Conservation (phyloP, 352 stramenopile genomes). For the Phytopythium oedochilum region DNA sequence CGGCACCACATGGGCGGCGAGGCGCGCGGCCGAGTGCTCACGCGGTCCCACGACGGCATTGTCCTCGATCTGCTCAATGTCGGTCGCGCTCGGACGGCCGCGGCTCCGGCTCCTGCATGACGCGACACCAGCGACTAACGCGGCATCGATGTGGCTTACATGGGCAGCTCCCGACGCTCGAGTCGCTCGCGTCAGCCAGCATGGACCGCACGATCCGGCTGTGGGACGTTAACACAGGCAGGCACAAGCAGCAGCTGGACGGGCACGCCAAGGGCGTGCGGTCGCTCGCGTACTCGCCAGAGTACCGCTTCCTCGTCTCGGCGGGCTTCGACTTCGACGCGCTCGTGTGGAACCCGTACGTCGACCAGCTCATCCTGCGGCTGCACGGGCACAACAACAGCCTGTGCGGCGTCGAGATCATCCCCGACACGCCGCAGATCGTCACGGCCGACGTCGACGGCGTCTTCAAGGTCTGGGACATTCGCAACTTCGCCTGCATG, state of each 20-base stretch:
- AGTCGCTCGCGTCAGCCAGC: conserved; percentile 78
- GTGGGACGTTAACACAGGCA: conserved; percentile 86
- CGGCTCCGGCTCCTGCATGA: not conserved
- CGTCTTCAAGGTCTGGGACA: conserved; percentile 88
- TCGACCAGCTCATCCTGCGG: conserved; percentile 83
- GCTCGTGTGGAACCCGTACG: conserved; percentile 89
- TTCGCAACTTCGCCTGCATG: conserved; percentile 87
- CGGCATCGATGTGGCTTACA: not conserved
- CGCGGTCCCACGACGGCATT: conserved; percentile 83
- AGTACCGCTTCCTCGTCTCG: conserved; percentile 85
- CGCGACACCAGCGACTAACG: not conserved
- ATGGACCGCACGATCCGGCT: conserved; percentile 88
- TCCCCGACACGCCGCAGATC: conserved; percentile 81
- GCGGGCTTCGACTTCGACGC: conserved; percentile 88
- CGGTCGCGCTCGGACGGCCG: conserved; percentile 7
- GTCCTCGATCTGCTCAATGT: conserved; percentile 81
- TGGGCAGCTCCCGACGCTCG: conserved; percentile 59
- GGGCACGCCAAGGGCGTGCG: conserved; percentile 82
- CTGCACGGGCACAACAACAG: conserved; percentile 86
- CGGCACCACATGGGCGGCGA: conserved; percentile 78
- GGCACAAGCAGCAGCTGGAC: conserved; percentile 82
- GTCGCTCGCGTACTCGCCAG: conserved; percentile 72
- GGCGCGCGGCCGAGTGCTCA: conserved; percentile 41
- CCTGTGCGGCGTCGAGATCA: conserved; percentile 83
- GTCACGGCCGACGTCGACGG: conserved; percentile 83